Evolutionary conservation across 139 green algal species (phyloP), one percentile per base, ranked within the genome.

Genomic region (Coelastrella sp.): DNA sequence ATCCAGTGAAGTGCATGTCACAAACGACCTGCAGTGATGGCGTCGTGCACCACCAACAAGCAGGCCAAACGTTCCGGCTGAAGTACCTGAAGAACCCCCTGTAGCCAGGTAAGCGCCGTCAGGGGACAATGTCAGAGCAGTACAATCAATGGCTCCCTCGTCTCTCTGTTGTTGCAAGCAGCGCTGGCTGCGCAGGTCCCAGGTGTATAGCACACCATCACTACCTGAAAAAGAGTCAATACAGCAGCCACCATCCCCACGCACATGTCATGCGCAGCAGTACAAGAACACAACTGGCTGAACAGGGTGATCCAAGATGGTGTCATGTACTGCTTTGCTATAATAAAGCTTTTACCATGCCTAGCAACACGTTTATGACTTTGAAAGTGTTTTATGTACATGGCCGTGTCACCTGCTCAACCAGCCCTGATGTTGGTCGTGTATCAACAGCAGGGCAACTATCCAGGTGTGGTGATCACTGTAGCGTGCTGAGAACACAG

Each of bases 171-270:
- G 82, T n/a, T 87, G 48, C 30, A 97, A 60, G 90, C 96, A 98
- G 27, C 91, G 91, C 76, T 89, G 91, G 59, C 81, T 98, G 77
- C 96, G 92, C 86, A 99, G 73, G 86, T 99, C 96, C 96, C 96
- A 99, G 2, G 93, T 89, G 85, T 97, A 93, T n/a, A 99, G 85
- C 27, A 94, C 77, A 40, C 96, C 96, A 83, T 98, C 94, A 8
- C 94, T 84, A 7, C 94, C 93, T 92, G 79, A 41, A 71, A 27
- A 71, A 15, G 19, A 57, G n/a, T n/a, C n/a, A n/a, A n/a, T n/a
- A 67, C 57, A 66, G 23, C 57, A 32, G 57, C 57, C 27, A 13
- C 45, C 11, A 67, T 67, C 7, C 25, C 13, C 59, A 35, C 7
- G 59, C 59, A 67, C 59, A 32, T 67, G 27, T 19, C 11, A 32